A percentile compares a stretch with the other conserved stretches of the same genome.
Evolutionary conservation across 768 basidiomycete species (phyloP).

Genomic region (Auriculariales sp.): DNA sequence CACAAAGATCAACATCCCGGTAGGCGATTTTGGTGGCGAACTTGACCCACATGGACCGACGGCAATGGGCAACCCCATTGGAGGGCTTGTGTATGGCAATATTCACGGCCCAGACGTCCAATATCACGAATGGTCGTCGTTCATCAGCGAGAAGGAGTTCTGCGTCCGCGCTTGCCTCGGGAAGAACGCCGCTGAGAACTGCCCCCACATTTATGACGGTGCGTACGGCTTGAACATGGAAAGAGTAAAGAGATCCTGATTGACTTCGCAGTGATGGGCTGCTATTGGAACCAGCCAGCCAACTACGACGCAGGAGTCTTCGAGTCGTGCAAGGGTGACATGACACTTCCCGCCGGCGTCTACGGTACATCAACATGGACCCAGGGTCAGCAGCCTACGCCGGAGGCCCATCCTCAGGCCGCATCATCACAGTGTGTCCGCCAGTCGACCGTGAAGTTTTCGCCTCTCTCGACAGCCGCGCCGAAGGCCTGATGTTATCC

Average conservation of each 20-base stretch:
- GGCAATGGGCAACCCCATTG: slow-evolving; percentile 45
- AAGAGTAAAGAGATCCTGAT: slow-evolving; percentile 11
- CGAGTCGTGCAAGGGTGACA: slow-evolving; percentile 34
- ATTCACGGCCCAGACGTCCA: slow-evolving; percentile 47
- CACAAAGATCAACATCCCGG: slow-evolving; percentile 48
- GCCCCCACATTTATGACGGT: slow-evolving; percentile 42
- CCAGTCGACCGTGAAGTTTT: slow-evolving; percentile 34
- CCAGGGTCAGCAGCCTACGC: slow-evolving; percentile 45
- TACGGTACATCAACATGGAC: slow-evolving; percentile 51
- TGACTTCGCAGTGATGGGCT: slow-evolving; percentile 6
- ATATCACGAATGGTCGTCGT: slow-evolving; percentile 61
- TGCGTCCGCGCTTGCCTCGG: slow-evolving; percentile 59
- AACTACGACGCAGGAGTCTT: slow-evolving; percentile 27
- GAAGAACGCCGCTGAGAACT: slow-evolving; percentile 35
- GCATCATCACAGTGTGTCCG: slow-evolving; percentile 46
- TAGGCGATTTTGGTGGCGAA: slow-evolving; percentile 46
- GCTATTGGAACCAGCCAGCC: slow-evolving; percentile 24
- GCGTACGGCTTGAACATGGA: slow-evolving; percentile 44
- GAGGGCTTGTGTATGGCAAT: slow-evolving; percentile 56
- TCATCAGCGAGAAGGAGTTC: slow-evolving; percentile 43
- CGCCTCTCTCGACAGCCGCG: too few species aligned
- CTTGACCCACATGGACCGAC: slow-evolving; percentile 57
- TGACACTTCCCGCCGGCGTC: slow-evolving; percentile 45
- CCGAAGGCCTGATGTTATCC: too few species aligned
- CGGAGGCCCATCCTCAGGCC: slow-evolving; percentile 38